Conservation (phyloP, 2,329 filamentous ascomycete species). For the Ceratocystis papillata region DNA sequence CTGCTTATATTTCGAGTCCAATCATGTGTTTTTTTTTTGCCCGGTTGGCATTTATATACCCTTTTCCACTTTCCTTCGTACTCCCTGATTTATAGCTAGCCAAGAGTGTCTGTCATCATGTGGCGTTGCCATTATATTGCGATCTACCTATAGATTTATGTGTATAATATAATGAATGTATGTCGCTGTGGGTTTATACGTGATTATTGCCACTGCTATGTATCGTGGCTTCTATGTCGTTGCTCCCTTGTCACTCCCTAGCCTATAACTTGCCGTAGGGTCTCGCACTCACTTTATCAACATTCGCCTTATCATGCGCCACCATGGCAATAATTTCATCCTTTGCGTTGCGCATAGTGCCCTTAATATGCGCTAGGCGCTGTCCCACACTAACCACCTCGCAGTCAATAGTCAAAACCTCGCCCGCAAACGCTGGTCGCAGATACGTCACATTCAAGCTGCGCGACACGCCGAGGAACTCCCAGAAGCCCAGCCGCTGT, state of each 20-base stretch:
- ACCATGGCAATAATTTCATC: conserved; percentile 46
- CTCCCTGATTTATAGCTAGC: neutral
- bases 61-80: neutral
- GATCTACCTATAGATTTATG: too few relatives aligned
- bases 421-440: conserved; percentile 46
- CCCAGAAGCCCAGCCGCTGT: conserved; percentile 46
- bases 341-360: conserved; percentile 44
- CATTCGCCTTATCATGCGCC: conserved; percentile 56
- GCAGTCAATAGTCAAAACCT: conserved; percentile 43
- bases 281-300: conserved; percentile 36
- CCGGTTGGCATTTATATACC: conserved; percentile 4
- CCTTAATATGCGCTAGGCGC: conserved; percentile 43
- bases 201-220: too few relatives aligned
- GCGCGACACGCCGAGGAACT: conserved; percentile 51
- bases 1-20: neutral
- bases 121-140: neutral
- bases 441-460: conserved; percentile 58
- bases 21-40: neutral
- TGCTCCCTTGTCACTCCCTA: neutral
- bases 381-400: conserved; percentile 49
- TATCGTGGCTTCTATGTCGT: too few relatives aligned
- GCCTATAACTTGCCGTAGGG: neutral
- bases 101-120: neutral
- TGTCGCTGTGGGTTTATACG: too few relatives aligned
- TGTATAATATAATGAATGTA: too few relatives aligned